Evolutionary conservation across 768 basidiomycete genomes (phyloP), one percentile per base, ranked within the genome.

Genomic region (Leccinum ochraceum): DNA sequence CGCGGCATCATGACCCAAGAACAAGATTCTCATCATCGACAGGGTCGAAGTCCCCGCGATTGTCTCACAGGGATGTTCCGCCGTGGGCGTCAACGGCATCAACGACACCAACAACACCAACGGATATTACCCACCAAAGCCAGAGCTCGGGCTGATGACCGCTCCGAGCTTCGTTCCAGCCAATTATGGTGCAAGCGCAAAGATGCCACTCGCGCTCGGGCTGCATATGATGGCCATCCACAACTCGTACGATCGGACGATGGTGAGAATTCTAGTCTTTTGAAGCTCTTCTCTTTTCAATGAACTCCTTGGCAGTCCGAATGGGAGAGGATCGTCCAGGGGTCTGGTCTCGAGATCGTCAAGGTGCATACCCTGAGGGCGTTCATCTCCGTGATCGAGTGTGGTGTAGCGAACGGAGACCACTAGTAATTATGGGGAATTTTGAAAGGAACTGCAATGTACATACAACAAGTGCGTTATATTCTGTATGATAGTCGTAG

Each of bases 291-390:
- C 16, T 17, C 16, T 16, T 39, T 17, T 39, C 16, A 16, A 39
- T 42, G 17, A 42, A 42, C 39, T 17, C 3, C 6, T 14, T 24
- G 3, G 37, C 11, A 58, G 57, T 28, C 3, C 1, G 57, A 53
- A 22, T 58, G 51, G 57, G 57, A 58, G 14, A 39, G 17, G 51
- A 48, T 48, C 17, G 14, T 48, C 20, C 20, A 24, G 6, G 2
- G 3, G 17, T 46, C 44, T 6, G 44, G 50, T 51, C 39, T 58
- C 39, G 28, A 53, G 14, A 58, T 53, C 20, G 39, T 28, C 20
- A 52, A 30, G n/a, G 51, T 58, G 22, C 28, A 39, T n/a, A 24
- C 50, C 8, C 6, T 58, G 20, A 52, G 57, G 13, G 57, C 57
- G 2, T 58, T 30, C 22, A 53, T 11, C 39, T 58, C 51, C 9